Conservation (phyloP, 1,284 basidiomycete genomes). For the Moesziomyces globuligerus region DNA sequence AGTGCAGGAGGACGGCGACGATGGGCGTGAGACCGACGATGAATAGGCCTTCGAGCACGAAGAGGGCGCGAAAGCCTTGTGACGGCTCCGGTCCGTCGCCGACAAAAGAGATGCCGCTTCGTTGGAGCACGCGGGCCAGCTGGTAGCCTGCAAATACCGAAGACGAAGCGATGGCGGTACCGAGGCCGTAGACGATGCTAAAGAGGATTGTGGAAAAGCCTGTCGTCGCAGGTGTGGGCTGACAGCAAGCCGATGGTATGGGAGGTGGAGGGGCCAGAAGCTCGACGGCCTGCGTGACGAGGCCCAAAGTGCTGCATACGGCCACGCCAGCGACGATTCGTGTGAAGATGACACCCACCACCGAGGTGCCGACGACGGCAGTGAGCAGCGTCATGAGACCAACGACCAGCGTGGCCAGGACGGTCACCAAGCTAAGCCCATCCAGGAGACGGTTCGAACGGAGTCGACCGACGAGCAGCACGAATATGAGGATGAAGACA, state of each 20-base stretch:
- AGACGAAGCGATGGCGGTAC: slow-evolving; percentile 13
- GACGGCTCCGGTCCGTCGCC: background rate
- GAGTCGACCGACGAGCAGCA: slow-evolving; percentile 14
- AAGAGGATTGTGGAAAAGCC: slow-evolving; percentile 8
- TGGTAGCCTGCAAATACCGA: slow-evolving; percentile 16
- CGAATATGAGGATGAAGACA: slow-evolving; percentile 12
- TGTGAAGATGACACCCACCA: slow-evolving; percentile 12
- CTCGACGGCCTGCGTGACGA: slow-evolving; percentile 15
- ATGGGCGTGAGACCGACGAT: slow-evolving; percentile 14
- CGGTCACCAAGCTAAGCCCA: slow-evolving; percentile 1
- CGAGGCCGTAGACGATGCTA: slow-evolving; percentile 16
- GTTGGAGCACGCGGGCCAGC: slow-evolving; percentile 7
- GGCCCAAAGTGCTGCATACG: slow-evolving; percentile 12
- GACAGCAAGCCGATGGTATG: too few species aligned
- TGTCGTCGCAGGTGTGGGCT: background rate
- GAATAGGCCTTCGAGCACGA: slow-evolving; percentile 17
- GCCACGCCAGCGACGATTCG: slow-evolving; percentile 7
- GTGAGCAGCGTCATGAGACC: slow-evolving; percentile 18
- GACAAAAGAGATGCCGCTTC: slow-evolving; percentile 2
- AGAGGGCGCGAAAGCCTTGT: slow-evolving; percentile 5
- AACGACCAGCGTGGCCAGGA: background rate
- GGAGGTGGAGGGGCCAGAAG: too few species aligned
- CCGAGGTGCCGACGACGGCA: slow-evolving; percentile 11
- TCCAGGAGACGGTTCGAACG: background rate
- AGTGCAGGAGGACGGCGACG: slow-evolving; percentile 3